Conservation (phyloP, 2,329 filamentous ascomycete species). For the Hypoxylon sp. region DNA sequence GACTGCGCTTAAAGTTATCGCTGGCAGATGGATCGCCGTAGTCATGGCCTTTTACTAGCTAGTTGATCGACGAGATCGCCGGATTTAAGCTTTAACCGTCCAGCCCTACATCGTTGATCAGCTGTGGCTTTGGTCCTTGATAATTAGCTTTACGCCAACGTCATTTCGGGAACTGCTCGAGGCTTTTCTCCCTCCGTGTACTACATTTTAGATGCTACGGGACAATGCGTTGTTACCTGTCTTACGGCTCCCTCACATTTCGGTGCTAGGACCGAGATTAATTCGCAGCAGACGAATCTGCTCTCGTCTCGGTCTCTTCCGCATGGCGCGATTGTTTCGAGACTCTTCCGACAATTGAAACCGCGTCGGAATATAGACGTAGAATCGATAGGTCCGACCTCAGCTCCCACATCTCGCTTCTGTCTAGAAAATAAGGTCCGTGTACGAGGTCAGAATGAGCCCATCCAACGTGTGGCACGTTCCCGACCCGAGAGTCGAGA, state of each 20-base stretch:
- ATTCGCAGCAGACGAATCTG: neutral
- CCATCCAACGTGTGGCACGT: constrained; percentile 10
- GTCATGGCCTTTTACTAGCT: constrained; percentile 2
- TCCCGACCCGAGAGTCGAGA: constrained; percentile 23
- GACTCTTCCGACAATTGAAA: neutral
- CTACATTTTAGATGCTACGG: neutral
- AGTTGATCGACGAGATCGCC: constrained; percentile 38
- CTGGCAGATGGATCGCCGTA: constrained; percentile 31
- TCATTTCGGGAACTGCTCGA: constrained; percentile 5
- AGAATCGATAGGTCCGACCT: constrained; percentile 19
- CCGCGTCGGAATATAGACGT: neutral
- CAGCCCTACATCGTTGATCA: constrained; percentile 38
- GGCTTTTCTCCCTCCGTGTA: neutral
- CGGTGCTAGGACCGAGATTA: constrained; percentile 2
- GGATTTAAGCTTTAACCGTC: constrained; percentile 18
- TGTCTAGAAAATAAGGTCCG: constrained; percentile 13
- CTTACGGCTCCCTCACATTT: neutral
- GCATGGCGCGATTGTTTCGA: constrained; percentile 4
- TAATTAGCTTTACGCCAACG: constrained; percentile 21
- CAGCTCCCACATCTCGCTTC: constrained; percentile 24
- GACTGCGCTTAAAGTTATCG: constrained; percentile 2
- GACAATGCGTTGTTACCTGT: neutral
- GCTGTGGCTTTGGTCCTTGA: constrained; percentile 8
- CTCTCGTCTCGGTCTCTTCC: neutral
- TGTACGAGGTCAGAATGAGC: constrained; percentile 1